phyloP scores from a whole-genome alignment of 2,329 filamentous ascomycete species.

The Colletotrichum acutatum region DNA sequence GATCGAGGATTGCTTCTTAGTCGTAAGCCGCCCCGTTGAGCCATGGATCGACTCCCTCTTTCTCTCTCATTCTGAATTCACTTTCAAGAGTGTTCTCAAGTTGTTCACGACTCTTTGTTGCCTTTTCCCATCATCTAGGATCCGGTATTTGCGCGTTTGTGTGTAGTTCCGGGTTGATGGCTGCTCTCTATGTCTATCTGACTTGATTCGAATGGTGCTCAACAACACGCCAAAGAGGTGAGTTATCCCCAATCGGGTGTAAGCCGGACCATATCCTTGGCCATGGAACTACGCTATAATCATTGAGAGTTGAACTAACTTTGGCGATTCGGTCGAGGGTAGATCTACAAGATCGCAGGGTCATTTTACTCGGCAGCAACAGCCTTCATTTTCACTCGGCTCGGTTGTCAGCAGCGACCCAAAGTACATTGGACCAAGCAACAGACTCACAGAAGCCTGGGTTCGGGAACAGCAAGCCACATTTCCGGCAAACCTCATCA shows the following conservation, averaged over 20 bases:
- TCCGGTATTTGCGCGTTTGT: conserved; percentile 1
- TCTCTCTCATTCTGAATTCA: conserved; percentile 24
- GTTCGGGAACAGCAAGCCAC: conserved; percentile 31
- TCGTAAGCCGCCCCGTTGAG: conserved; percentile 34
- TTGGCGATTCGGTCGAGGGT: neutral
- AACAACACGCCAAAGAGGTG: conserved; percentile 36
- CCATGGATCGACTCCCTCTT: conserved; percentile 19
- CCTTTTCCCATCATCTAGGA: neutral
- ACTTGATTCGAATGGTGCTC: conserved; percentile 36
- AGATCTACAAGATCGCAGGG: conserved; percentile 36
- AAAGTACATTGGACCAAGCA: conserved; percentile 23
- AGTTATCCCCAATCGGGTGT: conserved; percentile 22
- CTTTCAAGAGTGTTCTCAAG: neutral
- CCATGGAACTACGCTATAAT: neutral
- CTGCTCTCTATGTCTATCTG: conserved; percentile 32
- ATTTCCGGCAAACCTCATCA: conserved; percentile 31
- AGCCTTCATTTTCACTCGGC: conserved; percentile 28
- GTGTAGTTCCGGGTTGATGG: conserved; percentile 28
- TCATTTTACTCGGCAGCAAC: conserved; percentile 33
- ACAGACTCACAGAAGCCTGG: conserved; percentile 32
- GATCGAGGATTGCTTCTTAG: conserved; percentile 36
- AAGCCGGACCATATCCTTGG: neutral
- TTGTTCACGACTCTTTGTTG: neutral
- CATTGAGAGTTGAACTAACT: neutral
- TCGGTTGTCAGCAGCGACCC: conserved; percentile 29